Percentiles rank a stretch among this genome's conserved stretches.
Conservation (phyloP, 805 yeast genomes). For the Candida awuae region DNA sequence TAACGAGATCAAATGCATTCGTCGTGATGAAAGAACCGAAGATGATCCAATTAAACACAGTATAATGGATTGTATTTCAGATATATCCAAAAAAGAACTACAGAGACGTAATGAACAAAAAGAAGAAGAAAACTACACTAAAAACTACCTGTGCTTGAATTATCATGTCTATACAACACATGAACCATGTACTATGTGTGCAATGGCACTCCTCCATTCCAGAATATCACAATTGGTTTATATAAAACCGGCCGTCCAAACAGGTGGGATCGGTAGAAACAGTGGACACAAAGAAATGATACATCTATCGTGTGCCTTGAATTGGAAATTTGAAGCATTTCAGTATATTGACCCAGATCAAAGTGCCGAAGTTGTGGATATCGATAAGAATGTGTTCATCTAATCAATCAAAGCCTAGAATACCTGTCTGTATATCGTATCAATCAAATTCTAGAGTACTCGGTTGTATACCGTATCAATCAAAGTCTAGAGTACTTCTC, state of each 20-base stretch:
- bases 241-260: constrained; percentile 36
- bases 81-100: constrained; percentile 51
- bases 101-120: constrained; percentile 26
- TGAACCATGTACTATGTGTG: constrained; percentile 95
- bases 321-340: constrained; percentile 69
- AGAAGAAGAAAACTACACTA: constrained; percentile 7
- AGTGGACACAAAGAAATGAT: constrained; percentile 66
- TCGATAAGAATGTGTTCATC: constrained; percentile 20
- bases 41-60: constrained; percentile 61
- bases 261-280: constrained; percentile 48
- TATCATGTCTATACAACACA: constrained; percentile 80
- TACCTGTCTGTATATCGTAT: too few species aligned
- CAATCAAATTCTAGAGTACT: too few species aligned
- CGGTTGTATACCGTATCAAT: too few species aligned
- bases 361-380: constrained; percentile 1
- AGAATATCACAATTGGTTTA: constrained; percentile 65
- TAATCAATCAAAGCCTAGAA: too few species aligned
- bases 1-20: constrained; percentile 32
- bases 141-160: constrained; percentile 62
- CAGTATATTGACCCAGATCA: constrained; percentile 13
- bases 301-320: constrained; percentile 66
- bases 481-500: too few species aligned
- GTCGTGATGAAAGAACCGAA: constrained; percentile 33
- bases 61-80: constrained; percentile 60
- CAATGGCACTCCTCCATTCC: constrained; percentile 93